Conservation (phyloP, 805 yeast species). For the Saturnispora ahearnii region DNA sequence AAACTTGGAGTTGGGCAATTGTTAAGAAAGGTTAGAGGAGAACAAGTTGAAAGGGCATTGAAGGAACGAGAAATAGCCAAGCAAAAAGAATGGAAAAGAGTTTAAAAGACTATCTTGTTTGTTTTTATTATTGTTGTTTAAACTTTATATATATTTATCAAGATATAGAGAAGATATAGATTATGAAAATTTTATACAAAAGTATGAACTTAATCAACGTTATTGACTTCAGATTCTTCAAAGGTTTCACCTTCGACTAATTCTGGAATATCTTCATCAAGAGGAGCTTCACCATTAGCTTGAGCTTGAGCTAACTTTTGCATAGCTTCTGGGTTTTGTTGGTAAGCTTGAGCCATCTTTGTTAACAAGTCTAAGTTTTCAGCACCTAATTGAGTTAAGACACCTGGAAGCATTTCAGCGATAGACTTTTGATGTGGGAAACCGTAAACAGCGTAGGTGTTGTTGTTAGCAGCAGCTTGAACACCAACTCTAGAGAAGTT, state of each 20-base stretch:
- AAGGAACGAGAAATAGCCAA: neutral
- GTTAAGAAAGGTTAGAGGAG: slow-evolving; percentile 5
- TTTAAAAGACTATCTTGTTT: too few species aligned
- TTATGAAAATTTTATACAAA: neutral
- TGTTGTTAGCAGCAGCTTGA: slow-evolving; percentile 83
- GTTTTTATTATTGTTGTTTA: neutral
- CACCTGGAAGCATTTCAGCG: slow-evolving; percentile 87
- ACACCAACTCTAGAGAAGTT: slow-evolving; percentile 96
- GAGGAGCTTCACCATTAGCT: slow-evolving; percentile 31
- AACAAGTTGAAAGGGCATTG: slow-evolving; percentile 4
- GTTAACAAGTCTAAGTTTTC: slow-evolving; percentile 87
- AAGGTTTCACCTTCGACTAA: slow-evolving; percentile 85
- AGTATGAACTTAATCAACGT: slow-evolving; percentile 5
- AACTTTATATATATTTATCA: slow-evolving; percentile 1
- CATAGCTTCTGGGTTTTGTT: slow-evolving; percentile 36
- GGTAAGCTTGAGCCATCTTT: slow-evolving; percentile 82
- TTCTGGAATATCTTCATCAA: slow-evolving; percentile 61
- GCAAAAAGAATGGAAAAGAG: neutral
- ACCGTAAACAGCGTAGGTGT: slow-evolving; percentile 93
- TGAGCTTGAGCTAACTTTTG: slow-evolving; percentile 25
- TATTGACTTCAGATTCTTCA: slow-evolving; percentile 36
- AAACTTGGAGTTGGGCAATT: slow-evolving; percentile 5
- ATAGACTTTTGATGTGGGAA: slow-evolving; percentile 87
- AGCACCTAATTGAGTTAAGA: slow-evolving; percentile 92
- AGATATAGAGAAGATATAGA: neutral